phyloP scores from a whole-genome alignment of 2,329 filamentous ascomycete genomes.

The Diaporthe sp. region DNA sequence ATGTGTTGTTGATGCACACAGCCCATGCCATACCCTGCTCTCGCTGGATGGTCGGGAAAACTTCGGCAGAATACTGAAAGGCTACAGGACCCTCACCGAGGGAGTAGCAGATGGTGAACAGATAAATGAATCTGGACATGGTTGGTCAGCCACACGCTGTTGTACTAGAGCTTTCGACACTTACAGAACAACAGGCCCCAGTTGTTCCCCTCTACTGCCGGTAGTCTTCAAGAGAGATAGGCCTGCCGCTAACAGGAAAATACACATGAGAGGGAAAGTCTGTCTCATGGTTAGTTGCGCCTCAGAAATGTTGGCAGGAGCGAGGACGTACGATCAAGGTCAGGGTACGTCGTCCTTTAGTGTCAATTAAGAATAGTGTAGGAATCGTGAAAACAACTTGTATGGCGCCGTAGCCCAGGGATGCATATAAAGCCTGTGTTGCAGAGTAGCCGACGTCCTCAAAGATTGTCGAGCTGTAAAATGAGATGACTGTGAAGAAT shows the following conservation, averaged over 20 bases:
- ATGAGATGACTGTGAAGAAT: slow-evolving; percentile 70
- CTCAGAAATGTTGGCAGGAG: neutral
- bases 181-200: slow-evolving; percentile 64
- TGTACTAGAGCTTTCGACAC: neutral
- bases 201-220: slow-evolving; percentile 45
- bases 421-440: slow-evolving; percentile 71
- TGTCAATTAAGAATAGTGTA: slow-evolving; percentile 50
- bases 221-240: slow-evolving; percentile 67
- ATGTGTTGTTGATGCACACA: slow-evolving; percentile 64
- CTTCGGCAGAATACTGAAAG: slow-evolving; percentile 78
- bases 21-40: slow-evolving; percentile 80
- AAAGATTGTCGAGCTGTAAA: slow-evolving; percentile 79
- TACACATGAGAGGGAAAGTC: slow-evolving; percentile 68
- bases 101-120: slow-evolving; percentile 75
- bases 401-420: slow-evolving; percentile 71
- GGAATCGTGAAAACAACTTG: slow-evolving; percentile 47
- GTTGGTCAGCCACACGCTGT: neutral
- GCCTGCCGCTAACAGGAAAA: slow-evolving; percentile 61
- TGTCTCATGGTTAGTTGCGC: slow-evolving; percentile 56
- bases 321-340: slow-evolving; percentile 44
- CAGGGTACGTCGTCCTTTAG: slow-evolving; percentile 47
- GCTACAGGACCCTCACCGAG: slow-evolving; percentile 77
- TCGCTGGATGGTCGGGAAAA: slow-evolving; percentile 78
- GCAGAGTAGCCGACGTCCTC: slow-evolving; percentile 67
- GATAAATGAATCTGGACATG: slow-evolving; percentile 62